Evolutionary conservation across 192 early-diverging fungal species (phyloP).

Genomic region (Coemansia furcata): DNA sequence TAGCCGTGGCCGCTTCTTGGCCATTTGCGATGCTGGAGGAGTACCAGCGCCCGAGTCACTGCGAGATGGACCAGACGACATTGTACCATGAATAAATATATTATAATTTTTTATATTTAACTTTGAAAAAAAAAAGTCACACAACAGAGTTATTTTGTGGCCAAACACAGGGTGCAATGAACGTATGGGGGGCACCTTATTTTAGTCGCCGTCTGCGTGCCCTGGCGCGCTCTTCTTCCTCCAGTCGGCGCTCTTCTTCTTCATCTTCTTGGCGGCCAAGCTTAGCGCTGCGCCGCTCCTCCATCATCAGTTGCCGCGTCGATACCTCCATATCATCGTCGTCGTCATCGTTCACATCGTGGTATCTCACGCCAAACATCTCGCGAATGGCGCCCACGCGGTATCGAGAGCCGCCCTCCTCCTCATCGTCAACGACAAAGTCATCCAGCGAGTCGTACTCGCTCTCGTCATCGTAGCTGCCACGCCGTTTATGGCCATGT

Average conservation of each 20-base stretch:
- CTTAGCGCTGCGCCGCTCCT: conserved; percentile 39
- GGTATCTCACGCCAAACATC: conserved; percentile 48
- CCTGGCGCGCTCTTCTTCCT: conserved; percentile 21
- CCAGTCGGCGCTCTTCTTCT: conserved; percentile 36
- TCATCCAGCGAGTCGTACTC: conserved; percentile 52
- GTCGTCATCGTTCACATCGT: conserved; percentile 44
- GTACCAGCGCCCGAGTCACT: background rate
- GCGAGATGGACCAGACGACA: background rate
- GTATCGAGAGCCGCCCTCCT: conserved; percentile 26
- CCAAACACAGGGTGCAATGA: background rate
- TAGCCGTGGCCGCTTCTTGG: conserved; percentile 34
- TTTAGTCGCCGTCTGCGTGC: conserved; percentile 10
- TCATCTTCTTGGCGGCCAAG: conserved; percentile 44
- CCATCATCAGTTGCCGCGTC: conserved; percentile 43
- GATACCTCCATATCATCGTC: conserved; percentile 51
- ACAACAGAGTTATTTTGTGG: background rate
- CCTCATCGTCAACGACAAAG: conserved; percentile 53
- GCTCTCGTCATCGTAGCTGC: conserved; percentile 27
- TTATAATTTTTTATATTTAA: background rate
- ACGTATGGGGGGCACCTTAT: background rate
- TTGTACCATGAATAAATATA: background rate
- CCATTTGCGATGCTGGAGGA: background rate
- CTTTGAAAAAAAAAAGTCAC: background rate
- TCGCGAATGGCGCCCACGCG: conserved; percentile 40
- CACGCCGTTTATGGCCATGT: background rate